Evolutionary conservation across 805 yeast species (phyloP), one percentile per base, ranked within the genome.

Genomic region (Candida boidinii): DNA sequence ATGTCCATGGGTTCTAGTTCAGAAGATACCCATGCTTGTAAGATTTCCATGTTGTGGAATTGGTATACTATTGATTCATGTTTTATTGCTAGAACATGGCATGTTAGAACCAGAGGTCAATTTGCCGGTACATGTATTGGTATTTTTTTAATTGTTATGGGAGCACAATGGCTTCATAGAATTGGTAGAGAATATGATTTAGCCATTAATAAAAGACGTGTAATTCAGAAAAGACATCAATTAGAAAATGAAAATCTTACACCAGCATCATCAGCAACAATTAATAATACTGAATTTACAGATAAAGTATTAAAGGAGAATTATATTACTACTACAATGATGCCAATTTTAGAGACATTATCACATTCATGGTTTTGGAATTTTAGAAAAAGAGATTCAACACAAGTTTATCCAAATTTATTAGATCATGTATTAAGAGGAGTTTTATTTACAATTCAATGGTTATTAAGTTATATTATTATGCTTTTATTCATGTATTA

Each of bases 111-210:
- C 3, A 60, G 58, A 35, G 79, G 78, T 1, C 74, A 65, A 54
- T 79, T 79, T 57, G 85, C 82, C 4, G 85, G 84, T n/a, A 66
- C 82, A 1, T 79, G 86, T 54, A 61, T 79, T 20, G 85, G 85
- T n/a, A 72, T 75, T 8, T 70, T 77, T 48, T 56, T 71, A 19
- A 56, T 79, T 46, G 78, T 74, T 3, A 51, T 76, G 31, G 68
- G 70, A 9, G 62, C 75, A 8, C 77, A 75, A 46, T 68, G 77
- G 71, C 52, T 75, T 31, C 71, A 73, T 42, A 58, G 84, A 23
- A 51, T 70, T 23, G 58, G 68, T 24, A 59, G 77, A 17, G 82
- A 76, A 45, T 68, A 64, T 32, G 74, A 68, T 41, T 45, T 50
- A 11, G 66, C 68, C 15, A 49, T 67, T 25, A 56, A 54, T 11